Evolutionary conservation across 179 eudicot genomes (phyloP).

Genomic region (Silene vulgaris): DNA sequence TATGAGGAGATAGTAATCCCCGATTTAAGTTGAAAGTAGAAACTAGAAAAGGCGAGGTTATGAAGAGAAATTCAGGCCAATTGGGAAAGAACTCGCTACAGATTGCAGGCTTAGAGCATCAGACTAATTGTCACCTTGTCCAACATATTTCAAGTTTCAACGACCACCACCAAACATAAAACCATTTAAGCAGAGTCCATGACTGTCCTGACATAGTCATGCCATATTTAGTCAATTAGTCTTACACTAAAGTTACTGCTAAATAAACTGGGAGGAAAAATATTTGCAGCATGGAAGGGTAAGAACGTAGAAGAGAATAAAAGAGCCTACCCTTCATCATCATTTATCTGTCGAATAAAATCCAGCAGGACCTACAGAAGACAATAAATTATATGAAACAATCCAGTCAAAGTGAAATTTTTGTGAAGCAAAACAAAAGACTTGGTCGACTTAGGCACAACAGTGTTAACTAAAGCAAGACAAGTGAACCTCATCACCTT

Average conservation of each 20-base stretch:
- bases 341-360: conserved; percentile 82
- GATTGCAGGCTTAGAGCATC: background rate
- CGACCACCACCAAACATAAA: background rate
- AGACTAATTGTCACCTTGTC: background rate
- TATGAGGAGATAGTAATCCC: no score
- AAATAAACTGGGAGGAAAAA: background rate
- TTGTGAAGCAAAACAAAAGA: no score
- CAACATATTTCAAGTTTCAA: conserved; percentile 7
- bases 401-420: no score
- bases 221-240: background rate
- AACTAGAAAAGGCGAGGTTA: background rate
- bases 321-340: conserved; percentile 80
- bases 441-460: no score
- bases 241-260: background rate
- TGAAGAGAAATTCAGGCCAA: background rate
- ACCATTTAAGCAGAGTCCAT: background rate
- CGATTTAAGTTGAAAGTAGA: no score
- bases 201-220: background rate
- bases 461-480: background rate
- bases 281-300: background rate
- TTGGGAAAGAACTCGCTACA: background rate
- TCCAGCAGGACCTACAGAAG: conserved; percentile 80
- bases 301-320: background rate
- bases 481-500: background rate
- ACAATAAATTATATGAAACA: conserved; percentile 1